Percentiles rank a stretch among this genome's conserved stretches.
phyloP scores from a whole-genome alignment of 176 grass and related monocot genomes.

The Cymbopogon citratus region DNA sequence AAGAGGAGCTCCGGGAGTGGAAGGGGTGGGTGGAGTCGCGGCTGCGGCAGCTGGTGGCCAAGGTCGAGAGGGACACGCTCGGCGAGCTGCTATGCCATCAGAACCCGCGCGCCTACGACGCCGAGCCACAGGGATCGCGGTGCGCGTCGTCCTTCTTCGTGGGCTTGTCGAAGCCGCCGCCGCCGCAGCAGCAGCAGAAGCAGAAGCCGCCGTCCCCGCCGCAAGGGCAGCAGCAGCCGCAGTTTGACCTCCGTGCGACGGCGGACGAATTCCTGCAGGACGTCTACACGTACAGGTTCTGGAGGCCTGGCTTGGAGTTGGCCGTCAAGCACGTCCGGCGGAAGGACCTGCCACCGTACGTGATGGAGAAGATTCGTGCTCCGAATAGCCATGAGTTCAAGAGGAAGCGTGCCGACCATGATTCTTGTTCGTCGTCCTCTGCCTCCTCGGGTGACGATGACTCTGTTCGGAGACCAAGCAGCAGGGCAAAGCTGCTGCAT shows the following conservation, averaged over 20 bases:
- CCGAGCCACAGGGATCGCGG: slow-evolving; percentile 24
- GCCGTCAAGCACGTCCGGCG: slow-evolving; percentile 57
- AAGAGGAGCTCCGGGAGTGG: slow-evolving; percentile 58
- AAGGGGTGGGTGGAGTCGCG: slow-evolving; percentile 91
- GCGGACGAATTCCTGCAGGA: slow-evolving; percentile 53
- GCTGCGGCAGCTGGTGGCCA: slow-evolving; percentile 58
- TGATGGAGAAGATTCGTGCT: slow-evolving; percentile 20
- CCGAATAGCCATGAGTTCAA: not conserved
- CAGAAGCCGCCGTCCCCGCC: too few species aligned
- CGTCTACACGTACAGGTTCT: slow-evolving; percentile 63
- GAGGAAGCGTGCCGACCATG: slow-evolving; percentile 20
- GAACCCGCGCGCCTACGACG: slow-evolving; percentile 50
- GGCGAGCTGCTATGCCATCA: slow-evolving; percentile 70
- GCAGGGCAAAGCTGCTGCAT: not conserved
- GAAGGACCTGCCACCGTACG: slow-evolving; percentile 63
- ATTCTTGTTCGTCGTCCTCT: not conserved
- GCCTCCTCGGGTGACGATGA: not conserved
- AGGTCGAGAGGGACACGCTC: slow-evolving; percentile 64
- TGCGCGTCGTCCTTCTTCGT: slow-evolving; percentile 68
- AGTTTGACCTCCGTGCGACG: slow-evolving; percentile 75
- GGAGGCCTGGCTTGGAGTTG: slow-evolving; percentile 65
- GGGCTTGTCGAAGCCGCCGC: slow-evolving; percentile 45
- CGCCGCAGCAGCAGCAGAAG: not conserved
- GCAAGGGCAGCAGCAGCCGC: slow-evolving; percentile 21
- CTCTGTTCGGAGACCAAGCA: not conserved